Evolutionary conservation across 129 eudicot species (phyloP).

Genomic region (Centrapalus pauciflorus): DNA sequence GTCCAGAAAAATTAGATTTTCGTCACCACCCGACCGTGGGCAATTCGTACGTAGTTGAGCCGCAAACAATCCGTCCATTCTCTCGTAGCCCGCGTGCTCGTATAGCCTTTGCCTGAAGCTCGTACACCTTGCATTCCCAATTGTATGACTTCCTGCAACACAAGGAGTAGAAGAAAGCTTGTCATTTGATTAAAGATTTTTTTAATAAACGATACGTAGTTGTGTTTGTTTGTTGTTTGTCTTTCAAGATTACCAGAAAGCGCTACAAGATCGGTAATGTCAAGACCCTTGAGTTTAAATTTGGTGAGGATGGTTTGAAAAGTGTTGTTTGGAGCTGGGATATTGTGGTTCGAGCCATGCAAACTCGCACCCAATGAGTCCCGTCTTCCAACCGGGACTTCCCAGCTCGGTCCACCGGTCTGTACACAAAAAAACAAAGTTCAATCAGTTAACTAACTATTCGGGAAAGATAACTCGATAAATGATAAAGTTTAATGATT

Average conservation of each 20-base stretch:
- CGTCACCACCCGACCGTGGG: constrained; percentile 80
- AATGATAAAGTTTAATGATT: too few relatives aligned
- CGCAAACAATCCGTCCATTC: constrained; percentile 41
- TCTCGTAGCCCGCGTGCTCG: constrained; percentile 44
- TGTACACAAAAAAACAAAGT: constrained; percentile 12
- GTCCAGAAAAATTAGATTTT: constrained; percentile 62
- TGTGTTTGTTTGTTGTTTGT: background rate
- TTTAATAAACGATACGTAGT: too few relatives aligned
- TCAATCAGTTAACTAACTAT: background rate
- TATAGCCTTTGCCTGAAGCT: constrained; percentile 91
- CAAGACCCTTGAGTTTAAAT: constrained; percentile 61
- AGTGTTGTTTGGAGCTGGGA: constrained; percentile 92
- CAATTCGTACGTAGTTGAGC: constrained; percentile 49
- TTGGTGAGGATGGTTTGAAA: constrained; percentile 81
- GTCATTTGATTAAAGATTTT: too few relatives aligned
- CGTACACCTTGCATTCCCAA: constrained; percentile 74
- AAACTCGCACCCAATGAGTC: constrained; percentile 75
- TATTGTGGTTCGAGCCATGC: constrained; percentile 72
- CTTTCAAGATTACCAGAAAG: constrained; percentile 49
- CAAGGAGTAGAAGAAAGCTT: too few relatives aligned
- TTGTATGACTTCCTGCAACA: constrained; percentile 85
- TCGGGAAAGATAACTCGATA: background rate
- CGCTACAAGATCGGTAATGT: constrained; percentile 76
- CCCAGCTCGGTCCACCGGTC: constrained; percentile 97
- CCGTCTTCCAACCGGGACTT: constrained; percentile 83